phyloP scores from a whole-genome alignment of 768 basidiomycete genomes.

The Russula brevipes region DNA sequence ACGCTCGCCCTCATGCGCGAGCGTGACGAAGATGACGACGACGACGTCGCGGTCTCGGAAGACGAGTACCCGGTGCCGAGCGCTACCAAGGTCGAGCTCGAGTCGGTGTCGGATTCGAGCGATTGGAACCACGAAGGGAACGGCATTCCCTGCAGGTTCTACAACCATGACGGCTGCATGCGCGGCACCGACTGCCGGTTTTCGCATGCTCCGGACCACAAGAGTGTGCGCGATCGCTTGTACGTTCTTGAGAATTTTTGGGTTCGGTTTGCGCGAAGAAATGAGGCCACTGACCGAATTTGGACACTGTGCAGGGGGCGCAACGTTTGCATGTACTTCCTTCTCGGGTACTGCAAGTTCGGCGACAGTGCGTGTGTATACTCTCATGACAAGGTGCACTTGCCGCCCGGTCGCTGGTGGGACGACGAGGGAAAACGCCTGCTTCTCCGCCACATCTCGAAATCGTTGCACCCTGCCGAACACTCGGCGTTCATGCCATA shows the following conservation, averaged over 20 bases:
- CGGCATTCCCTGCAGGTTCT: slow-evolving; percentile 49
- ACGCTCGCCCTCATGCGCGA: slow-evolving; percentile 3
- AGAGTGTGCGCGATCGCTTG: slow-evolving; percentile 52
- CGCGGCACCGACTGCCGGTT: slow-evolving; percentile 41
- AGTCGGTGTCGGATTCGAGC: slow-evolving; percentile 47
- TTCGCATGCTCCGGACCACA: slow-evolving; percentile 51
- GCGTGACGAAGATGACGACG: not conserved
- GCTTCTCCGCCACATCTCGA: not conserved
- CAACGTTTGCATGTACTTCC: slow-evolving; percentile 45
- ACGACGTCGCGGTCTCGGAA: slow-evolving; percentile 14
- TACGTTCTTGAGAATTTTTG: slow-evolving; percentile 31
- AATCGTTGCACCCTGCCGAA: not conserved
- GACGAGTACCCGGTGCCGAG: slow-evolving; percentile 25
- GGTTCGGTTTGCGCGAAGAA: not conserved
- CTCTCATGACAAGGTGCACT: slow-evolving; percentile 42
- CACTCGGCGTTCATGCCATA: slow-evolving; percentile 4
- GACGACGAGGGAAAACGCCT: not conserved
- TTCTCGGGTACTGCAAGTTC: slow-evolving; percentile 40
- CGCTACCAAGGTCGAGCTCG: slow-evolving; percentile 36
- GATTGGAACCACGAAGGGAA: slow-evolving; percentile 51
- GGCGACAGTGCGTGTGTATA: slow-evolving; percentile 41
- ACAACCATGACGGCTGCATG: slow-evolving; percentile 50
- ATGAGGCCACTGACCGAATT: not conserved
- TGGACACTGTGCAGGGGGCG: slow-evolving; percentile 38
- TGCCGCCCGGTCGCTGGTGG: slow-evolving; percentile 49